phyloP scores from a whole-genome alignment of 768 basidiomycete species.

The Clavaria fumosa region DNA sequence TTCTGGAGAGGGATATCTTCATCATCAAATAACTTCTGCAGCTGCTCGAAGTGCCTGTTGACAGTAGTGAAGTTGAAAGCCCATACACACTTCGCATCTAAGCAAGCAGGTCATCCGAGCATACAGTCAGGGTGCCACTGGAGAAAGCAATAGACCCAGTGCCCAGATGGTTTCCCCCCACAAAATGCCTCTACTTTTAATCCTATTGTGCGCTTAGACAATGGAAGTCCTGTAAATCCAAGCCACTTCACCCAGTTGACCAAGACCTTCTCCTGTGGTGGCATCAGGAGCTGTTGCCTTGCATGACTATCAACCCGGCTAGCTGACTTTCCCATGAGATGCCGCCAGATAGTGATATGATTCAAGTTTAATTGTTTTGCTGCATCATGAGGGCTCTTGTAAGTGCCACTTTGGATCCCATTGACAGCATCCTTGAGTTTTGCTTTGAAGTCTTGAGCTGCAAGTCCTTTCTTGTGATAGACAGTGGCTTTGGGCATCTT shows the following conservation, averaged over 20 bases:
- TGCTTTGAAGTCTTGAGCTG: too few relatives aligned
- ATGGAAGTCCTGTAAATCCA: constrained; percentile 4
- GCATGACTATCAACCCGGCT: constrained; percentile 2
- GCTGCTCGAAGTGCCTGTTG: constrained; percentile 4
- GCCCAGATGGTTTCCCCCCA: constrained; percentile 6
- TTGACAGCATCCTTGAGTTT: too few relatives aligned
- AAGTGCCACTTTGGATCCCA: too few relatives aligned
- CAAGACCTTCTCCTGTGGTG: constrained; percentile 6
- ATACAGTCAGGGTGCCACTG: constrained; percentile 9
- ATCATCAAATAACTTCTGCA: constrained; percentile 5
- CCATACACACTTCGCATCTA: constrained; percentile 19
- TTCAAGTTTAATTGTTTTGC: neutral
- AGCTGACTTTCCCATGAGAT: neutral
- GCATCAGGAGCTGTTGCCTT: constrained; percentile 7
- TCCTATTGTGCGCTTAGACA: neutral
- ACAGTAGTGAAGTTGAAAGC: constrained; percentile 14
- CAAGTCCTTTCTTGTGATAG: too few relatives aligned
- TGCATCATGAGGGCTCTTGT: too few relatives aligned
- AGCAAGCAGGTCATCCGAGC: constrained; percentile 12
- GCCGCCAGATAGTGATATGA: neutral
- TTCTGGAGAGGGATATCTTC: constrained; percentile 15
- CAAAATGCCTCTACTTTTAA: neutral
- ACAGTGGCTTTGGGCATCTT: too few relatives aligned
- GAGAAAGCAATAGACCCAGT: constrained; percentile 9
- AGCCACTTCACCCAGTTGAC: constrained; percentile 10